A percentile compares a stretch with the other conserved stretches of the same genome.
Conservation (phyloP, 106 monocot species). For the Phalaenopsis equestris region DNA sequence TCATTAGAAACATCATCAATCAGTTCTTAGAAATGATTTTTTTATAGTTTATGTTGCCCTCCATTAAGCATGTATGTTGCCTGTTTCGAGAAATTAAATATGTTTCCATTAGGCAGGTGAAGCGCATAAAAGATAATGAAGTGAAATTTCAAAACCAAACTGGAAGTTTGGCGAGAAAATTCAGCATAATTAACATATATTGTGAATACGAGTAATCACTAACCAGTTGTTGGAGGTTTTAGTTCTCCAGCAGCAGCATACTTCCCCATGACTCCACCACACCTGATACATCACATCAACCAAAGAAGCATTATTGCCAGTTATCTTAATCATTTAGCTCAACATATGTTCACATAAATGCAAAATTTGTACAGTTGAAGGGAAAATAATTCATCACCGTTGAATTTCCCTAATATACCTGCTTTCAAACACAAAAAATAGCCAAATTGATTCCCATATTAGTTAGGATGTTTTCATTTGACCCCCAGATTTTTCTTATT, state of each 20-base stretch:
- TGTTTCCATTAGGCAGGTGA: not conserved
- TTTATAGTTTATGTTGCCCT: not conserved
- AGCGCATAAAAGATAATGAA: not conserved
- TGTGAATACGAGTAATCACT: slow-evolving; percentile 4
- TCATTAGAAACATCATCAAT: too few relatives aligned
- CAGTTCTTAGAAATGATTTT: not conserved
- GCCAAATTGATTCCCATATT: too few relatives aligned
- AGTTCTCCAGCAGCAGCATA: slow-evolving; percentile 99
- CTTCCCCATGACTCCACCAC: slow-evolving; percentile 96
- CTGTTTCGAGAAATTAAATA: too few relatives aligned
- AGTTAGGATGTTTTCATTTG: too few relatives aligned
- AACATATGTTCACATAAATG: not conserved
- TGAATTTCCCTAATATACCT: not conserved
- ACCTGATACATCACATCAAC: slow-evolving; percentile 40
- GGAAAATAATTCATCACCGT: not conserved
- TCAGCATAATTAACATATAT: not conserved
- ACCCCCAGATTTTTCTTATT: too few relatives aligned
- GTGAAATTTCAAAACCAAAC: not conserved
- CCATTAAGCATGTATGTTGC: not conserved
- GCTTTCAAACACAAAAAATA: not conserved
- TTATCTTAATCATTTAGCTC: not conserved
- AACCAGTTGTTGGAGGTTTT: slow-evolving; percentile 94
- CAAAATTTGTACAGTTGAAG: not conserved
- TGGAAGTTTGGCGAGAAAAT: not conserved
- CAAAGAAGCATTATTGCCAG: not conserved